phyloP scores from a whole-genome alignment of 1,139 yeast genomes.

The Saccharomyces hybrid region DNA sequence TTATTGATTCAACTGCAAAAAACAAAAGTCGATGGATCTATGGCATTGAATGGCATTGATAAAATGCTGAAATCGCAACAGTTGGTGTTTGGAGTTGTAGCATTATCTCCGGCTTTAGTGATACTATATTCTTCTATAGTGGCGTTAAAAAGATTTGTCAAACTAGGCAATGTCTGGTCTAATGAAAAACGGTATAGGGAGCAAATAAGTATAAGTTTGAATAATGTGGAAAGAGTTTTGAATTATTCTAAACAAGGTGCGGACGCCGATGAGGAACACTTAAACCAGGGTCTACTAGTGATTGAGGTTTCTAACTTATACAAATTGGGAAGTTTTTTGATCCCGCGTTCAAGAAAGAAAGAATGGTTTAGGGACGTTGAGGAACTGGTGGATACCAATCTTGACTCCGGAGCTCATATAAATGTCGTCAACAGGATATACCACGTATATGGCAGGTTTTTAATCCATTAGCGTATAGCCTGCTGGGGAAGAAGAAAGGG shows the following conservation, averaged over 20 bases:
- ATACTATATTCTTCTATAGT: slow-evolving; percentile 31
- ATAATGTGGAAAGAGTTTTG: slow-evolving; percentile 49
- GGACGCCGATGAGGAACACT: slow-evolving; percentile 17
- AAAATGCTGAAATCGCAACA: slow-evolving; percentile 84
- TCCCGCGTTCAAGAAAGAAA: slow-evolving; percentile 40
- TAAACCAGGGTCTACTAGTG: slow-evolving; percentile 42
- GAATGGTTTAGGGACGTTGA: slow-evolving; percentile 54
- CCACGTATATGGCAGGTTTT: slow-evolving; percentile 41
- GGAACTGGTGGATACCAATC: slow-evolving; percentile 36
- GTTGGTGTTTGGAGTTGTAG: slow-evolving; percentile 82
- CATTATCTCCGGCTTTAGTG: slow-evolving; percentile 72
- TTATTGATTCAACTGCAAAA: slow-evolving; percentile 85
- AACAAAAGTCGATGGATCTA: slow-evolving; percentile 89
- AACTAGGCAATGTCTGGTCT: slow-evolving; percentile 24
- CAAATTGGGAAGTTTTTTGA: slow-evolving; percentile 38
- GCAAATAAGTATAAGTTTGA: slow-evolving; percentile 45
- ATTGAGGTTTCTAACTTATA: slow-evolving; percentile 52
- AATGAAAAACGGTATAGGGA: slow-evolving; percentile 14
- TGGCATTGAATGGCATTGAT: slow-evolving; percentile 87
- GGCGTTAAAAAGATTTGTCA: slow-evolving; percentile 14
- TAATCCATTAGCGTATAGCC: slow-evolving; percentile 7
- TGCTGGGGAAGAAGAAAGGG: neutral
- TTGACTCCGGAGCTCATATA: slow-evolving; percentile 33
- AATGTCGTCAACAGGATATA: slow-evolving; percentile 46
- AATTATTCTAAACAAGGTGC: slow-evolving; percentile 23